Conservation (phyloP, 2,329 filamentous ascomycete species). For the Colletotrichum gigasporum region DNA sequence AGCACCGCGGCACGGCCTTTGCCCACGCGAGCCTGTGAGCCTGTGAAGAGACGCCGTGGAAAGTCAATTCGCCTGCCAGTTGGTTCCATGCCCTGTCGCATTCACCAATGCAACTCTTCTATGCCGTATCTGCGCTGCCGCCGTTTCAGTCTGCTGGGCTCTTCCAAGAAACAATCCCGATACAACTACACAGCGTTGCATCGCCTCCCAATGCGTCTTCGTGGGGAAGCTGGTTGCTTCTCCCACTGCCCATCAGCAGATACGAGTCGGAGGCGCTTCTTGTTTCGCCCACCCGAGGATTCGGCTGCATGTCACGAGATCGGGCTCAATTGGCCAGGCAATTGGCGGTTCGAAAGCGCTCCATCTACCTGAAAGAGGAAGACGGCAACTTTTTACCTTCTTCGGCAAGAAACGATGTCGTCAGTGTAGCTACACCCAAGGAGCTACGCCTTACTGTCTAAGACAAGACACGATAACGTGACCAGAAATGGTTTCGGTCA, state of each 20-base stretch:
- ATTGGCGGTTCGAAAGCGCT: no score
- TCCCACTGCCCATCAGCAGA: not conserved
- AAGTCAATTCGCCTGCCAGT: conserved; percentile 11
- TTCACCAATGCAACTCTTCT: not conserved
- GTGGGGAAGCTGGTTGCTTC: not conserved
- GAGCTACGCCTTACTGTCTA: not conserved
- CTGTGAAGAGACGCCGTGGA: not conserved
- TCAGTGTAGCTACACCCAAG: not conserved
- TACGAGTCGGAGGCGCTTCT: not conserved
- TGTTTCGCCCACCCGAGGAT: not conserved
- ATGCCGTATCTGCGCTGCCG: not conserved
- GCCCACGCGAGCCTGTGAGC: not conserved
- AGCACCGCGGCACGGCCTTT: not conserved
- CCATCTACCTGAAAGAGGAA: no score
- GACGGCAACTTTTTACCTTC: no score
- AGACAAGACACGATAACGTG: conserved; percentile 1
- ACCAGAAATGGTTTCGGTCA: not conserved
- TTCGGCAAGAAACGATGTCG: no score
- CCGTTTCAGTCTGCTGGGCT: conserved; percentile 9
- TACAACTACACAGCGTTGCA: not conserved
- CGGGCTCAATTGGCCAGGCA: no score
- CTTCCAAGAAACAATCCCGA: not conserved
- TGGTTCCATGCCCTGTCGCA: not conserved
- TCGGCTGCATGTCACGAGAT: no score
- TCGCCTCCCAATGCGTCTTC: not conserved